Base-by-base conservation (phyloP, 2,329 filamentous ascomycete genomes). In the Arthrobotrys megalospora region DNA sequence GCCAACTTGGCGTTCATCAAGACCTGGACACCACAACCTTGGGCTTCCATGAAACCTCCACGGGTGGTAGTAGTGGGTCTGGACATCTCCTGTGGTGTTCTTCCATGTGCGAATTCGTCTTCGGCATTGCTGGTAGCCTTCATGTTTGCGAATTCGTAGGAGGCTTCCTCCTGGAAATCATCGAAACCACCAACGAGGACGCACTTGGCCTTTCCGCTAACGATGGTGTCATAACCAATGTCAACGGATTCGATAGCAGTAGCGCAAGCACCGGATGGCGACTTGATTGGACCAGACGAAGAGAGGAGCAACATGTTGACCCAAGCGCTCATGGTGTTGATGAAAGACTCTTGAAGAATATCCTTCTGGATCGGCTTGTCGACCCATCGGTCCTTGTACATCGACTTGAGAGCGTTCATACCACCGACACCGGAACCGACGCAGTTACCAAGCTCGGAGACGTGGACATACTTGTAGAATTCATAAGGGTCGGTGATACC, bases 71-170 rank as follows among this genome's bases (percentile, higher is more conserved):
- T 99, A 4, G 94, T 96, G 3, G 96, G 96, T 79, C 96, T 92
- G 36, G 96, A 99, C 96, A 99, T 99, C 86, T 99, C 96, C 85
- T 91, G 90, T 11, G 96, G 95, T 62, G 96, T 98, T 81, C 96
- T 93, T 58, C 96, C 96, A 83, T 98, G 96, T 8, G 91, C 93
- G 82, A 99, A 93, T 85, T 99, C 96, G 81, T 98, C 94, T 79
- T 97, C 92, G 28, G 95, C 94, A 84, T 98, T 99, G 89, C 94
- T 97, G 70, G 96, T 99, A 76, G 96, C 96, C 86, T 97, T 97
- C 96, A 99, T 99, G 88, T 99, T 99, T 88, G 96, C 96, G 85
- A 99, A 99, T 85, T 99, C 96, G 83, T 97, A 99, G 0, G 96
- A 99, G 65, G 96, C 96, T 86, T 99, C 96, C 86, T 99, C 96